Evolutionary conservation across 2,329 filamentous ascomycete species (phyloP), one percentile per base, ranked within the genome.

Genomic region (Proliferodiscus dingleyae): DNA sequence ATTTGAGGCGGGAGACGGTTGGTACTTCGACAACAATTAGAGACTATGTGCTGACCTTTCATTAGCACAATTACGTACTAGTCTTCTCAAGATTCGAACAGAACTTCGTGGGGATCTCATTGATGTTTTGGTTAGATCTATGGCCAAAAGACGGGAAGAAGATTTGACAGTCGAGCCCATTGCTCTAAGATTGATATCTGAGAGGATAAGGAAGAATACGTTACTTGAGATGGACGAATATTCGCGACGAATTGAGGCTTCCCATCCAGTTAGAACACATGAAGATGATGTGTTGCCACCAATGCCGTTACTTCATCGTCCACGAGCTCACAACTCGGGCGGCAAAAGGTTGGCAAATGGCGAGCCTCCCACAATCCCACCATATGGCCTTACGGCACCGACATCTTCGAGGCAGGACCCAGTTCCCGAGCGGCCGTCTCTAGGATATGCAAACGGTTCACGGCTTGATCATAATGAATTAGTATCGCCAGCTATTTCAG

Each of bases 1-100:
- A 39, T 54, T 54, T 40, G 39, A 54, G 16, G 21, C 19, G 23
- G 49, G 51, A 10, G 51, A 54, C 38, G 38, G 51, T 52, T 42
- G 46, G 47, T 21, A 29, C 7, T 32, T 30, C 2, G 11, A 40
- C 10, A 16, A 33, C 26, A 19, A 11, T 21, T n/a, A 15, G 26
- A 19, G 4, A 11, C 36, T 24, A 42, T 5, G 38, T 37, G 13
- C 52, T 54, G 37, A 50, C 47, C 40, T 19, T 18, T 34, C 49
- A 24, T 13, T 10, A 53, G 50, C 10, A 34, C 22, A 43, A 41
- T 53, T 40, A 21, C 18, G 47, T 22, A 42, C 43, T 13, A 32
- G 29, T 8, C 37, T 53, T n/a, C 30, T 46, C 24, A 41, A 51
- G 3, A 53, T 47, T 32, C 47, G 45, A 42, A 46, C 21, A 15